Evolutionary conservation across 371 early-diverging fungal genomes (phyloP).

Genomic region (Dichotomocladium elegans): DNA sequence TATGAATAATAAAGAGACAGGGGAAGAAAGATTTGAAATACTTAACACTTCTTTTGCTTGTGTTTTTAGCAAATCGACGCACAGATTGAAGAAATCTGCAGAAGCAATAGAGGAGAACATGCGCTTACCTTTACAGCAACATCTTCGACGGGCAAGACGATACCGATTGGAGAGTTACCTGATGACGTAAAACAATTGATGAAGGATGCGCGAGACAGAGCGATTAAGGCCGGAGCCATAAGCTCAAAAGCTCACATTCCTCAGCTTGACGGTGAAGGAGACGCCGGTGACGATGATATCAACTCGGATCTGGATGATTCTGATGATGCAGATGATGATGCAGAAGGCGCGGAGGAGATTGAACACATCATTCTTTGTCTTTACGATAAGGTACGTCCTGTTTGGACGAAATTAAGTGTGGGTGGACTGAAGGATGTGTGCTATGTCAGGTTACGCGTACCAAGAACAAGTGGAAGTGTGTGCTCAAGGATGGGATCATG

Average conservation of each 20-base stretch:
- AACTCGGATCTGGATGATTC: slow-evolving; percentile 84
- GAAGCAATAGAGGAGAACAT: too few species aligned
- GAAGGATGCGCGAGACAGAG: slow-evolving; percentile 32
- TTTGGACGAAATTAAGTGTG: background rate
- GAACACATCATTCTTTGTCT: slow-evolving; percentile 90
- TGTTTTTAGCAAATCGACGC: slow-evolving; percentile 39
- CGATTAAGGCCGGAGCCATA: slow-evolving; percentile 30
- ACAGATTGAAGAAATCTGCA: slow-evolving; percentile 22
- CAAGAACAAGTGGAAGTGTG: slow-evolving; percentile 97
- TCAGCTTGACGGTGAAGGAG: slow-evolving; percentile 56
- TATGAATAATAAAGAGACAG: slow-evolving; percentile 1
- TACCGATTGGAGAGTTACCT: slow-evolving; percentile 33
- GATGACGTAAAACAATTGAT: slow-evolving; percentile 33
- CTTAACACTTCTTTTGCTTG: background rate
- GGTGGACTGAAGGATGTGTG: background rate
- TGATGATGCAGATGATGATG: slow-evolving; percentile 71
- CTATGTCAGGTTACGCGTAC: slow-evolving; percentile 73
- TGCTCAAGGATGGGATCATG: slow-evolving; percentile 93
- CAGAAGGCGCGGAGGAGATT: slow-evolving; percentile 74
- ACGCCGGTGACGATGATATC: slow-evolving; percentile 66
- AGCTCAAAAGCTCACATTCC: slow-evolving; percentile 23
- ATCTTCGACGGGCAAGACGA: slow-evolving; percentile 21
- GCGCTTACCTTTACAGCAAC: slow-evolving; percentile 27
- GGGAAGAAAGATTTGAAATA: too few species aligned
- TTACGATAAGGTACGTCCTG: slow-evolving; percentile 78